A percentile compares a stretch with the other conserved stretches of the same genome.
These are phyloP conservation scores for Coemansia sp. DNA, from an alignment of 192 early-diverging fungal species.

Conservation along the genomic window DNA sequence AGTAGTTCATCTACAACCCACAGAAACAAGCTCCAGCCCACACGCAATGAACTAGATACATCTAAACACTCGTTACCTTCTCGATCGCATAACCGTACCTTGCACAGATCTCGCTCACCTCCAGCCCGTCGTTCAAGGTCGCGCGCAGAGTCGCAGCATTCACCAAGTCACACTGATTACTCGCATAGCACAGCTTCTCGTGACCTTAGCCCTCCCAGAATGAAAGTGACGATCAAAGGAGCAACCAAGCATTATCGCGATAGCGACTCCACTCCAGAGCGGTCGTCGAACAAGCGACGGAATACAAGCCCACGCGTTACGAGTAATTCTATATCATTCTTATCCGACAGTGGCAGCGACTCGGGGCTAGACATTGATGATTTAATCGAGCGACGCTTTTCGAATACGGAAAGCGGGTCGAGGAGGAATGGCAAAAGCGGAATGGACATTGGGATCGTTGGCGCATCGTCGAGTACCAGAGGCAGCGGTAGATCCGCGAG, in stretches of 20 bases:
- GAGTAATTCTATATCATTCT: slow-evolving; percentile 20
- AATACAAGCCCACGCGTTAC: slow-evolving; percentile 19
- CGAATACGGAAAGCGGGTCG: not conserved
- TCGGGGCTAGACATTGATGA: slow-evolving; percentile 16
- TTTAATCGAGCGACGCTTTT: slow-evolving; percentile 16
- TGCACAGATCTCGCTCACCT: not conserved
- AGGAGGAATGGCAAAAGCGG: not conserved
- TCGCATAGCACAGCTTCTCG: not conserved
- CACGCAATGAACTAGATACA: slow-evolving; percentile 1
- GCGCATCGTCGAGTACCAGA: slow-evolving; percentile 11
- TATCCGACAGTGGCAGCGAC: slow-evolving; percentile 11
- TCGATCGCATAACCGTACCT: not conserved
- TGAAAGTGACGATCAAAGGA: slow-evolving; percentile 36
- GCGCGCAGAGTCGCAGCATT: not conserved
- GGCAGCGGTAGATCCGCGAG: not conserved
- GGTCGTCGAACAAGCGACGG: slow-evolving; percentile 12
- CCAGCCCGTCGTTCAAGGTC: not conserved
- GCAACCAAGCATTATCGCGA: slow-evolving; percentile 28
- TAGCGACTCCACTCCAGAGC: not conserved
- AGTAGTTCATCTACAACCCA: not conserved
- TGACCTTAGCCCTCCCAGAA: slow-evolving; percentile 1
- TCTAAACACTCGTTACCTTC: not conserved
- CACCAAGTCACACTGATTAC: not conserved
- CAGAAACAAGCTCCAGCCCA: not conserved
- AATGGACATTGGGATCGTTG: slow-evolving; percentile 26